These are phyloP conservation scores for Phytophthora brassicae DNA, from an alignment of 352 stramenopile genomes.

Conservation along the genomic window DNA sequence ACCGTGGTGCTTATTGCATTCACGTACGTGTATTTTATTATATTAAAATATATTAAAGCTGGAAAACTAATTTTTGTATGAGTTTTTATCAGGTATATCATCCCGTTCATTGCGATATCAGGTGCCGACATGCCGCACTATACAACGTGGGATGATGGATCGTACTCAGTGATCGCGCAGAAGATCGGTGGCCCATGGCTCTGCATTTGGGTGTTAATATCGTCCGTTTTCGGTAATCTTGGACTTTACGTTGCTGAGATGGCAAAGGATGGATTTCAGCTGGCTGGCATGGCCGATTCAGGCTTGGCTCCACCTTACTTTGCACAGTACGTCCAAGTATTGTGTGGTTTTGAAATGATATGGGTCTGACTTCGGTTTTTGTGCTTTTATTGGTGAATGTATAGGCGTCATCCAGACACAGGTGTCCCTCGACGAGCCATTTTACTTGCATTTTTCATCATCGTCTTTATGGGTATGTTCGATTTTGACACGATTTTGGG, in stretches of 20 bases:
- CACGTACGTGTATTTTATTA: constrained; percentile 46
- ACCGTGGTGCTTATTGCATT: constrained; percentile 75
- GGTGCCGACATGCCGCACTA: constrained; percentile 75
- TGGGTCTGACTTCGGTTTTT: not conserved
- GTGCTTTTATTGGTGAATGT: not conserved
- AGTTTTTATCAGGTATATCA: constrained; percentile 42
- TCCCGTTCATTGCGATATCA: constrained; percentile 71
- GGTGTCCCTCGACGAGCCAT: constrained; percentile 71
- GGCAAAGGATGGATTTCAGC: constrained; percentile 79
- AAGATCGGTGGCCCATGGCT: constrained; percentile 66
- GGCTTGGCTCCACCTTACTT: constrained; percentile 79
- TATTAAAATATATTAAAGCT: too few species aligned
- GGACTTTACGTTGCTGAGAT: constrained; percentile 84
- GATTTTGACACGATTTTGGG: constrained; percentile 83
- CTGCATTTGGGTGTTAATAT: constrained; percentile 77
- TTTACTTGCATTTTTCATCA: constrained; percentile 73
- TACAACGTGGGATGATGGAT: constrained; percentile 75
- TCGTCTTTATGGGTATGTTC: constrained; percentile 77
- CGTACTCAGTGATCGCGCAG: constrained; percentile 73
- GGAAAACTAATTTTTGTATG: too few species aligned
- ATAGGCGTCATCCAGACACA: constrained; percentile 54
- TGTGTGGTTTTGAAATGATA: not conserved
- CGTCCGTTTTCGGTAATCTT: constrained; percentile 75
- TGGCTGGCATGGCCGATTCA: constrained; percentile 83
- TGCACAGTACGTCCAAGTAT: constrained; percentile 47